Conservation (phyloP, 2,329 filamentous ascomycete species). For the Fusarium cicatricum region DNA sequence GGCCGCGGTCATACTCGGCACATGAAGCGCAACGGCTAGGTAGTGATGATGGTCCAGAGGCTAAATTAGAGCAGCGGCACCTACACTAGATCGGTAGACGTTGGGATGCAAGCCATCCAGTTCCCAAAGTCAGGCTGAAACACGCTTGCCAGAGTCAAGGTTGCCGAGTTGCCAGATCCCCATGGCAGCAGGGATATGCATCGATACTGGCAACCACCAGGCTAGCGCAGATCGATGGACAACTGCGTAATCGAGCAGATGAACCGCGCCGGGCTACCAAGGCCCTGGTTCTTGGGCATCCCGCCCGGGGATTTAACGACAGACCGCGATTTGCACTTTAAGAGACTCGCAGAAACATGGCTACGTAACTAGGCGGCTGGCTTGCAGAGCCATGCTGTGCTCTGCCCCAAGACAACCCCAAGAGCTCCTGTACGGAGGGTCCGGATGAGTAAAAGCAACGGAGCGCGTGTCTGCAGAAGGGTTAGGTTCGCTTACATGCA, state of each 20-base stretch:
- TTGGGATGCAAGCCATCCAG: too few relatives aligned
- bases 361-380: background rate
- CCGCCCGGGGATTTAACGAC: background rate
- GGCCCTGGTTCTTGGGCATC: conserved; percentile 21
- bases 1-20: background rate
- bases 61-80: too few relatives aligned
- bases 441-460: too few relatives aligned
- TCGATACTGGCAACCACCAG: background rate
- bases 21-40: too few relatives aligned
- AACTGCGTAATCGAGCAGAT: background rate
- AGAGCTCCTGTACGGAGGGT: background rate
- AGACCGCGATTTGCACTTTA: background rate
- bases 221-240: background rate
- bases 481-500: too few relatives aligned
- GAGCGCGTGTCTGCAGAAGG: too few relatives aligned
- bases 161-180: too few relatives aligned
- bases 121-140: too few relatives aligned
- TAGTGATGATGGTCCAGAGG: too few relatives aligned
- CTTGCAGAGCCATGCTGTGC: conserved; percentile 2
- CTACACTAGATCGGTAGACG: too few relatives aligned
- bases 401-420: background rate
- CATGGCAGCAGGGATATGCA: background rate
- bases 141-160: too few relatives aligned
- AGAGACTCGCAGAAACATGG: background rate
- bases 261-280: conserved; percentile 10